Percentiles rank a stretch among this genome's conserved stretches.
These are phyloP conservation scores for Botrytis sinoallii DNA, from an alignment of 2,329 filamentous ascomycete species.

Conservation along the genomic window DNA sequence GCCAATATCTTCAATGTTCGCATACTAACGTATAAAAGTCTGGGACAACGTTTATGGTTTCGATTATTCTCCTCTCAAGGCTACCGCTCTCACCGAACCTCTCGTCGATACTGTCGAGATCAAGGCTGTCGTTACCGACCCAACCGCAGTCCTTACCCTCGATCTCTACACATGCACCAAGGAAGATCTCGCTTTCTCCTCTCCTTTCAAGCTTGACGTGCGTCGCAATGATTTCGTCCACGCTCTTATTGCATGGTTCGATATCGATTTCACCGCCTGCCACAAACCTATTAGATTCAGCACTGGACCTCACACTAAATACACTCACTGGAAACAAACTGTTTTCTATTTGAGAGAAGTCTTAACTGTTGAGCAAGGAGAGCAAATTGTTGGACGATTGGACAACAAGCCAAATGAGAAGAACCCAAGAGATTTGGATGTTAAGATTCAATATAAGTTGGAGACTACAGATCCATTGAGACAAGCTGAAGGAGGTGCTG, in stretches of 20 bases:
- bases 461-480: constrained; percentile 72
- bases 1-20: background rate
- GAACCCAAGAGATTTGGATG: constrained; percentile 94
- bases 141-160: constrained; percentile 76
- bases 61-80: constrained; percentile 90
- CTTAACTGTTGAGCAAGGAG: constrained; percentile 83
- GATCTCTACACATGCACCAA: constrained; percentile 89
- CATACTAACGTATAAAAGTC: constrained; percentile 55
- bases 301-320: constrained; percentile 96
- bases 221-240: constrained; percentile 94
- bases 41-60: constrained; percentile 99
- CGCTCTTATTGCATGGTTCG: constrained; percentile 96
- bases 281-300: constrained; percentile 98
- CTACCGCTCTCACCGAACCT: constrained; percentile 89
- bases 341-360: constrained; percentile 97
- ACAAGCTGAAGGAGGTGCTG: constrained; percentile 63
- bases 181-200: constrained; percentile 78
- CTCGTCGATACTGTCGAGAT: constrained; percentile 97
- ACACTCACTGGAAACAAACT: constrained; percentile 99
- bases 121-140: constrained; percentile 95
- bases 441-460: constrained; percentile 78
- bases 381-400: constrained; percentile 71
- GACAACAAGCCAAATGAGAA: constrained; percentile 86
- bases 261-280: constrained; percentile 97
- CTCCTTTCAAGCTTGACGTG: constrained; percentile 70